phyloP scores from a whole-genome alignment of 176 grass and related monocot genomes.

The Zea luxurians region DNA sequence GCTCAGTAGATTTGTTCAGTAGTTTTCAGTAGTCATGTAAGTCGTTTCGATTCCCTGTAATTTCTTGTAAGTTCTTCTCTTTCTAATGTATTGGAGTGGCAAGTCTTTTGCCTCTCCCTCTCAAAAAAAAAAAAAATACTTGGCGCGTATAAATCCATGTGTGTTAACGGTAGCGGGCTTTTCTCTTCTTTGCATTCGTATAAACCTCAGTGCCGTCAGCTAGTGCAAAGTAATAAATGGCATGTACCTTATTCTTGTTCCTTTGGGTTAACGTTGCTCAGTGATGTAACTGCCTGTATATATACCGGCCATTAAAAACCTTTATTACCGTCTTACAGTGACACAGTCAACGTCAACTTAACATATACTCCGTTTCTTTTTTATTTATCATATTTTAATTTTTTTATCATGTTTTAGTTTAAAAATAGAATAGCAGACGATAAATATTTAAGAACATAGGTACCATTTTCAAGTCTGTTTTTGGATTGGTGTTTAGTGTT shows the following conservation, averaged over 20 bases:
- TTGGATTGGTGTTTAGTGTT: not conserved
- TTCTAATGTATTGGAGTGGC: too few relatives aligned
- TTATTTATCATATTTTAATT: too few relatives aligned
- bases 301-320: not conserved
- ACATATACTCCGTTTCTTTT: too few relatives aligned
- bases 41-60: too few relatives aligned
- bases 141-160: slow-evolving; percentile 8
- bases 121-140: too few relatives aligned
- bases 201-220: not conserved
- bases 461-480: not conserved
- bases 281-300: not conserved
- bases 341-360: not conserved
- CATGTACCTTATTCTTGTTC: not conserved
- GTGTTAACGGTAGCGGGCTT: slow-evolving; percentile 16
- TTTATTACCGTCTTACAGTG: not conserved
- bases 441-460: not conserved
- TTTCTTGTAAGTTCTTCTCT: too few relatives aligned
- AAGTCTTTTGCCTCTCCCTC: too few relatives aligned
- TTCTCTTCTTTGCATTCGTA: not conserved
- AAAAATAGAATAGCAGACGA: too few relatives aligned
- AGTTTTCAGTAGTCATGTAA: too few relatives aligned
- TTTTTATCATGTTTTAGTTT: too few relatives aligned
- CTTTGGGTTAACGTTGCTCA: not conserved
- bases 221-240: not conserved
- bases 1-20: too few relatives aligned